These are phyloP conservation scores for Aspergillus unguis DNA, from an alignment of 2,329 filamentous ascomycete species.

Conservation along the genomic window DNA sequence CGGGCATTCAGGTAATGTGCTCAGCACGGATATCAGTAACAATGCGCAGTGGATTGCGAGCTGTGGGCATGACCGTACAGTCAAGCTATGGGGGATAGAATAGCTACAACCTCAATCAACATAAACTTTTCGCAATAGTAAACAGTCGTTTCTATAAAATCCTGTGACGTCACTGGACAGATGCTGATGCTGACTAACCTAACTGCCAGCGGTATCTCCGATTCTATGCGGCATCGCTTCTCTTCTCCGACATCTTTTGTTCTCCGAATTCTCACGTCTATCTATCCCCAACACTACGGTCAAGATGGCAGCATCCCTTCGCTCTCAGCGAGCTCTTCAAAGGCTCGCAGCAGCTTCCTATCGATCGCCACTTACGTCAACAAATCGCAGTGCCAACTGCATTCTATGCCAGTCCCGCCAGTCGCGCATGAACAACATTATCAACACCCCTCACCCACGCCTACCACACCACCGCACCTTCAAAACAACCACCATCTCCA, in stretches of 20 bases:
- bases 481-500: conserved; percentile 18
- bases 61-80: conserved; percentile 87
- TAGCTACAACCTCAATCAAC: conserved; percentile 39
- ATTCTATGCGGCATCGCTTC: too few relatives aligned
- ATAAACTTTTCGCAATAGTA: too few relatives aligned
- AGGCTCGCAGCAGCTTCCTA: conserved; percentile 5
- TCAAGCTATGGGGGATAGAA: conserved; percentile 93
- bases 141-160: too few relatives aligned
- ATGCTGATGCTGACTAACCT: background rate
- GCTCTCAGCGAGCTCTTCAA: conserved; percentile 13
- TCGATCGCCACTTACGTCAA: conserved; percentile 1
- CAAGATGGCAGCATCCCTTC: conserved; percentile 12
- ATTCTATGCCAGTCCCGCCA: conserved; percentile 11
- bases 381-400: background rate
- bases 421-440: background rate
- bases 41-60: conserved; percentile 92
- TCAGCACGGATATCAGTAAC: conserved; percentile 81
- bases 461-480: conserved; percentile 19
- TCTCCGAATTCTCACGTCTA: background rate
- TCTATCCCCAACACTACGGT: background rate
- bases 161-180: background rate
- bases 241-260: background rate
- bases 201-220: background rate
- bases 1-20: conserved; percentile 87
- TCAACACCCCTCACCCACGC: background rate